Conservation (phyloP, 495 filamentous ascomycete species). For the Hyaloscypha bicolor region DNA sequence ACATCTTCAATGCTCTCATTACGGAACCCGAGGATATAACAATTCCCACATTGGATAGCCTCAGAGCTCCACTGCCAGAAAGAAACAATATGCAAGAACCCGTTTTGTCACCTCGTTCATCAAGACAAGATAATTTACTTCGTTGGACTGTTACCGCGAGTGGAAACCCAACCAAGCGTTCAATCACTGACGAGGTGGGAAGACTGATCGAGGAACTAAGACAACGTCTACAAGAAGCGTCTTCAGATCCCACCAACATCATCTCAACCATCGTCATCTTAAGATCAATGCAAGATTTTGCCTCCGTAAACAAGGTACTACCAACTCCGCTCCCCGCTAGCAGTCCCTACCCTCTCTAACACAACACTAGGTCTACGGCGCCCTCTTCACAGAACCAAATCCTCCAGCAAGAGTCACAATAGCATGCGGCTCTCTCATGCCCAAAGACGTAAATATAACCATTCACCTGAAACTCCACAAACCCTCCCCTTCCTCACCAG, state of each 20-base stretch:
- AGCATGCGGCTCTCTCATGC: constrained; percentile 63
- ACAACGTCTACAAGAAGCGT: constrained; percentile 30
- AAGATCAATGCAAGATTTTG: constrained; percentile 77
- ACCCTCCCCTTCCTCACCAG: neutral
- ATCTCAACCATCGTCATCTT: constrained; percentile 76
- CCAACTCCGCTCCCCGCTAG: neutral
- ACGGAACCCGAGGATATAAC: neutral
- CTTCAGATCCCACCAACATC: constrained; percentile 56
- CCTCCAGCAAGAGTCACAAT: constrained; percentile 86
- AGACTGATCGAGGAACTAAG: constrained; percentile 37
- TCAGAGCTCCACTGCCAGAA: neutral
- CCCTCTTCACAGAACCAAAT: constrained; percentile 70
- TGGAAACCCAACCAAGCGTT: neutral
- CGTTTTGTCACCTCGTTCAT: neutral
- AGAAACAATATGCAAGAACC: neutral
- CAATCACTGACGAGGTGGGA: constrained; percentile 40
- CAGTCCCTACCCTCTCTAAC: constrained; percentile 9
- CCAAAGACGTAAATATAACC: constrained; percentile 57
- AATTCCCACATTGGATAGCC: neutral
- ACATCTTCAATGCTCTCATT: constrained; percentile 7
- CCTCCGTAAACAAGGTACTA: constrained; percentile 59
- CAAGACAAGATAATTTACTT: neutral
- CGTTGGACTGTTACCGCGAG: constrained; percentile 21
- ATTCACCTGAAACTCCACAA: constrained; percentile 42
- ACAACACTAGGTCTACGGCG: constrained; percentile 57